A percentile compares a stretch with the other conserved stretches of the same genome.
Evolutionary conservation across 2,329 filamentous ascomycete species (phyloP).

Genomic region (Helotiales sp.): DNA sequence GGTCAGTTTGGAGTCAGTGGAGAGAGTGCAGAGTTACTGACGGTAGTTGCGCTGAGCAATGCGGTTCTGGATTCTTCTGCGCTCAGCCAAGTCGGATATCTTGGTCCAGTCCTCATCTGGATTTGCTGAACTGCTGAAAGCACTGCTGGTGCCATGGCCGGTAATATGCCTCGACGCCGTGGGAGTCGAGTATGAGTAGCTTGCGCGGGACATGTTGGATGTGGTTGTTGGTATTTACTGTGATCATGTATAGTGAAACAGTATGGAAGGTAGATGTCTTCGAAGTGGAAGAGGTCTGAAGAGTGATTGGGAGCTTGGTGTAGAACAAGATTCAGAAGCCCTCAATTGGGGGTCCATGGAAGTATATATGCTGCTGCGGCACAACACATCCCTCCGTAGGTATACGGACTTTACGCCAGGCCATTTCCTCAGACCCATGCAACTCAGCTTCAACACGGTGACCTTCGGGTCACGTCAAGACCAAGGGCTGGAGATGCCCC

Average conservation of each 20-base stretch:
- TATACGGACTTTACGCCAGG: conserved; percentile 27
- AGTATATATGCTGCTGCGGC: conserved; percentile 34
- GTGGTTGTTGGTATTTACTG: conserved; percentile 15
- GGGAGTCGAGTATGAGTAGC: conserved; percentile 33
- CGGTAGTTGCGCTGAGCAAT: conserved; percentile 98
- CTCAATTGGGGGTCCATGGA: conserved; percentile 25
- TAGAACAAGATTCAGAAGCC: conserved; percentile 21
- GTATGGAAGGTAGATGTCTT: conserved; percentile 16
- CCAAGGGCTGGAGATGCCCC: conserved; percentile 13
- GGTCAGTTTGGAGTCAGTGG: conserved; percentile 13
- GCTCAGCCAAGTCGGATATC: conserved; percentile 94
- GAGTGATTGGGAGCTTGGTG: conserved; percentile 3
- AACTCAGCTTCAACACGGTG: conserved; percentile 26
- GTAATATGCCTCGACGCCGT: conserved; percentile 59
- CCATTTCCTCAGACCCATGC: conserved; percentile 26
- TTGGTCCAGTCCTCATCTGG: conserved; percentile 99
- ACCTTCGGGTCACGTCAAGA: conserved; percentile 15
- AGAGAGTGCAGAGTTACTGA: conserved; percentile 48
- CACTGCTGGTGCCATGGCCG: conserved; percentile 81
- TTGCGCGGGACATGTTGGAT: conserved; percentile 34
- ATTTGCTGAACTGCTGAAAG: conserved; percentile 91
- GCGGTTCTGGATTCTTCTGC: conserved; percentile 91
- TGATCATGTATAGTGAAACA: conserved; percentile 12
- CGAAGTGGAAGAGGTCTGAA: conserved; percentile 13
- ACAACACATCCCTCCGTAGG: conserved; percentile 24